Evolutionary conservation across 2,329 filamentous ascomycete genomes (phyloP).

Genomic region (Neonectria coccinea): DNA sequence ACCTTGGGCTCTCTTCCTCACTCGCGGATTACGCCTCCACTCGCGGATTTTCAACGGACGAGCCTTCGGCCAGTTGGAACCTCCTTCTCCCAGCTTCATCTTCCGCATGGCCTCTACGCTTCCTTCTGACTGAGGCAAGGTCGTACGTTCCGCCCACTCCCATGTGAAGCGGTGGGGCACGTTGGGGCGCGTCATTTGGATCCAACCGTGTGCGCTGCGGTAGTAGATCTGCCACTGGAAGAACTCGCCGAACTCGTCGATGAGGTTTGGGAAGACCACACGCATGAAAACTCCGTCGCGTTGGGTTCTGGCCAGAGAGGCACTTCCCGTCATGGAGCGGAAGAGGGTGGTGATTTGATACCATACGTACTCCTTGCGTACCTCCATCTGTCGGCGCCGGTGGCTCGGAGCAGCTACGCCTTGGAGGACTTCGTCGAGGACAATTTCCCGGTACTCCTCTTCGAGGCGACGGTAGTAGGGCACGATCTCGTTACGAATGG

Average conservation of each 20-base stretch:
- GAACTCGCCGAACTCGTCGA: constrained; percentile 52
- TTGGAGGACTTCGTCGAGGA: constrained; percentile 51
- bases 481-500: constrained; percentile 56
- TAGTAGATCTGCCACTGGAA: constrained; percentile 48
- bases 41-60: constrained; percentile 39
- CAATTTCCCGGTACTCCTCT: constrained; percentile 42
- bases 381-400: constrained; percentile 46
- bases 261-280: constrained; percentile 46
- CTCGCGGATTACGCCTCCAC: constrained; percentile 42
- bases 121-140: constrained; percentile 44
- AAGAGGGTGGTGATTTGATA: constrained; percentile 48
- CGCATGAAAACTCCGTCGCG: constrained; percentile 40
- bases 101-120: constrained; percentile 25
- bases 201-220: constrained; percentile 49
- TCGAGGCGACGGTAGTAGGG: constrained; percentile 51
- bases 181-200: constrained; percentile 43
- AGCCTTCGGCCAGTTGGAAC: constrained; percentile 43
- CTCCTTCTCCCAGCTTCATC: constrained; percentile 29
- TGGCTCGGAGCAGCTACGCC: constrained; percentile 30
- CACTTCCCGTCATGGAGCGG: constrained; percentile 42
- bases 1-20: constrained; percentile 34
- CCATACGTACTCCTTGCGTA: constrained; percentile 50
- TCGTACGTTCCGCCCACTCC: constrained; percentile 37
- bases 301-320: constrained; percentile 37
- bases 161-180: constrained; percentile 40